Evolutionary conservation across 257 asterid genomes (phyloP).

Genomic region (Salvia hispanica): DNA sequence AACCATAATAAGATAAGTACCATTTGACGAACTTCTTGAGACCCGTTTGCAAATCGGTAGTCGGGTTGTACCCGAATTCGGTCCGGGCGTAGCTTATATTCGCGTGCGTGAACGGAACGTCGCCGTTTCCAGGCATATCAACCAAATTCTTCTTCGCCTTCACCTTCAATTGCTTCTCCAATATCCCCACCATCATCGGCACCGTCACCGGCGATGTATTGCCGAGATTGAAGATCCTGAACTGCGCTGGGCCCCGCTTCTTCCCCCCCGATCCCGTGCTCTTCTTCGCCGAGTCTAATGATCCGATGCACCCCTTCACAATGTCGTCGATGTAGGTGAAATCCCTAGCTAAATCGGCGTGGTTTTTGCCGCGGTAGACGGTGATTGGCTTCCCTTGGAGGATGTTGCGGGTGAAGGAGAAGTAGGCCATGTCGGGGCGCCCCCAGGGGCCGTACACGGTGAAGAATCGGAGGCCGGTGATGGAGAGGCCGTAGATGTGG

Average conservation of each 20-base stretch:
- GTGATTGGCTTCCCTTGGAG: constrained; percentile 68
- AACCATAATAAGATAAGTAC: constrained; percentile 69
- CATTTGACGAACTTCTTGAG: constrained; percentile 75
- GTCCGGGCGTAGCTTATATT: constrained; percentile 67
- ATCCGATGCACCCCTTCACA: constrained; percentile 72
- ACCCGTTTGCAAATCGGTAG: constrained; percentile 86
- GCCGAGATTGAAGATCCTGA: constrained; percentile 74
- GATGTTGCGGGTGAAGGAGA: constrained; percentile 62
- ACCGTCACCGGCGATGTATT: constrained; percentile 80
- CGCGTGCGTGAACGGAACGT: constrained; percentile 82
- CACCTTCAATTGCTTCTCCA: constrained; percentile 69
- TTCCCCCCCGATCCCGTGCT: constrained; percentile 92
- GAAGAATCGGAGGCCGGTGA: constrained; percentile 76
- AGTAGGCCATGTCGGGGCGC: constrained; percentile 87
- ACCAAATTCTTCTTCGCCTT: constrained; percentile 65
- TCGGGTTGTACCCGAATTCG: constrained; percentile 74
- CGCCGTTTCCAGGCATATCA: constrained; percentile 89
- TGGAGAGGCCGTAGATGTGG: constrained; percentile 73
- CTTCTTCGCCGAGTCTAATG: constrained; percentile 65
- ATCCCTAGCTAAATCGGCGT: constrained; percentile 75
- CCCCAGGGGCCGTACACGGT: constrained; percentile 92
- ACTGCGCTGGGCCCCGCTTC: constrained; percentile 69
- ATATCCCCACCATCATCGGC: constrained; percentile 71
- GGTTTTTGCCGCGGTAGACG: constrained; percentile 69
- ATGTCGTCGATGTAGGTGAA: constrained; percentile 81